phyloP scores from a whole-genome alignment of 2,329 filamentous ascomycete genomes.

The Chaetomium sp. region DNA sequence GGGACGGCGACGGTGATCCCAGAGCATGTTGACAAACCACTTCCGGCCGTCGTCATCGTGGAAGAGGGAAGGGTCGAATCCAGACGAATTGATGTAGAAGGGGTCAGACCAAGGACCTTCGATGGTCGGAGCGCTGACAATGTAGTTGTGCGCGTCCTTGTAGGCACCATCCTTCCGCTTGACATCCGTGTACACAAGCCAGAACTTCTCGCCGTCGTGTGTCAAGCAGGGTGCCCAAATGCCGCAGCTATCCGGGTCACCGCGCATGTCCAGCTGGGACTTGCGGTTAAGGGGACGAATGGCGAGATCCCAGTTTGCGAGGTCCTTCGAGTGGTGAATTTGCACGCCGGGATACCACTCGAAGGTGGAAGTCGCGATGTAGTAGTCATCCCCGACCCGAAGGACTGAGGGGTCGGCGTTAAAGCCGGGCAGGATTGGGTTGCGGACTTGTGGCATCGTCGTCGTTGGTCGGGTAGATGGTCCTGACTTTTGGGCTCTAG shows the following conservation, averaged over 20 bases:
- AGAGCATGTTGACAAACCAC: conserved; percentile 53
- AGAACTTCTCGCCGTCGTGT: conserved; percentile 54
- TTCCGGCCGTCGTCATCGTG: conserved; percentile 51
- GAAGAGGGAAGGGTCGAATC: conserved; percentile 56
- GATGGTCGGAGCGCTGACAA: conserved; percentile 47
- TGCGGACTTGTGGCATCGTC: conserved; percentile 43
- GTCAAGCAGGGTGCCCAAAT: conserved; percentile 61
- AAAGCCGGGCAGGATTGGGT: conserved; percentile 52
- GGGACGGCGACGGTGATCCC: conserved; percentile 46
- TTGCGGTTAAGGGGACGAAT: conserved; percentile 43
- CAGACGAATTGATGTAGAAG: conserved; percentile 52
- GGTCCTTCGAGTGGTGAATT: conserved; percentile 47
- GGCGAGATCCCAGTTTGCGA: conserved; percentile 46
- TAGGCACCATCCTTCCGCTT: conserved; percentile 62
- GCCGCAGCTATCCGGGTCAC: conserved; percentile 53
- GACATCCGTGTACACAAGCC: conserved; percentile 59
- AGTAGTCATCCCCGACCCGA: conserved; percentile 46
- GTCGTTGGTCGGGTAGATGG: not conserved
- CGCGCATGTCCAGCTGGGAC: conserved; percentile 50
- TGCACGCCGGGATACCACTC: conserved; percentile 51
- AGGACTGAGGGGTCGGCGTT: conserved; percentile 50
- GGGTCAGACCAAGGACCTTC: conserved; percentile 58
- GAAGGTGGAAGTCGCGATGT: conserved; percentile 50
- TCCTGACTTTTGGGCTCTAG: not conserved
- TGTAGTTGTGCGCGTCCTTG: conserved; percentile 60